A percentile compares a stretch with the other conserved stretches of the same genome.
phyloP scores from a whole-genome alignment of 257 asterid genomes.

The Przewalskia tangutica region DNA sequence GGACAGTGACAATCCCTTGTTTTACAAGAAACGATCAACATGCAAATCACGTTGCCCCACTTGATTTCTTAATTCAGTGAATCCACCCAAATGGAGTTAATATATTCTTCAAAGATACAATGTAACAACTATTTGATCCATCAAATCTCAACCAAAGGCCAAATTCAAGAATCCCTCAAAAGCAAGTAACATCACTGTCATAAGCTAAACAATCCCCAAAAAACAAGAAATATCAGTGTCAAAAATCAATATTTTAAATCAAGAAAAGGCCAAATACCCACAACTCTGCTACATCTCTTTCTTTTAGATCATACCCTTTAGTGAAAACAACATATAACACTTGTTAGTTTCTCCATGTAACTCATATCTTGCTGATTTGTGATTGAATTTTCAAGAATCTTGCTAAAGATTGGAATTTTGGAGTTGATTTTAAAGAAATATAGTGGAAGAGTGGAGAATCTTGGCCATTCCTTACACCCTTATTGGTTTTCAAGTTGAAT shows the following conservation, averaged over 20 bases:
- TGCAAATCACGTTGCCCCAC: slow-evolving; percentile 14
- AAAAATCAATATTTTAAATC: background rate
- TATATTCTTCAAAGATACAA: background rate
- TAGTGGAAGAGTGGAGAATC: background rate
- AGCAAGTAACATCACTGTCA: background rate
- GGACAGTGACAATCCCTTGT: background rate
- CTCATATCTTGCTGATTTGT: background rate
- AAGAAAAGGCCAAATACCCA: background rate
- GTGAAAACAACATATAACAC: background rate
- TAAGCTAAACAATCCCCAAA: background rate
- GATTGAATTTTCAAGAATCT: background rate
- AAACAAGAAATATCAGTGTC: background rate
- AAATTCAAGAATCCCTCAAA: background rate
- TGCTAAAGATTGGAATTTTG: background rate
- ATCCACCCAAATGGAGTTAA: slow-evolving; percentile 2
- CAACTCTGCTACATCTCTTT: background rate
- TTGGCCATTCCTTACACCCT: no score
- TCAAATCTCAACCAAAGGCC: slow-evolving; percentile 2
- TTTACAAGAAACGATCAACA: background rate
- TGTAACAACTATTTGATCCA: slow-evolving; percentile 3
- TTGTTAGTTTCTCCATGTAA: background rate
- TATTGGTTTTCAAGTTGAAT: no score
- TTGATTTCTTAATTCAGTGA: slow-evolving; percentile 18
- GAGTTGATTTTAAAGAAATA: background rate
- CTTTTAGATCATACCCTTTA: background rate